Conservation (phyloP, 2,329 filamentous ascomycete species). For the Coniochaeta sp. region DNA sequence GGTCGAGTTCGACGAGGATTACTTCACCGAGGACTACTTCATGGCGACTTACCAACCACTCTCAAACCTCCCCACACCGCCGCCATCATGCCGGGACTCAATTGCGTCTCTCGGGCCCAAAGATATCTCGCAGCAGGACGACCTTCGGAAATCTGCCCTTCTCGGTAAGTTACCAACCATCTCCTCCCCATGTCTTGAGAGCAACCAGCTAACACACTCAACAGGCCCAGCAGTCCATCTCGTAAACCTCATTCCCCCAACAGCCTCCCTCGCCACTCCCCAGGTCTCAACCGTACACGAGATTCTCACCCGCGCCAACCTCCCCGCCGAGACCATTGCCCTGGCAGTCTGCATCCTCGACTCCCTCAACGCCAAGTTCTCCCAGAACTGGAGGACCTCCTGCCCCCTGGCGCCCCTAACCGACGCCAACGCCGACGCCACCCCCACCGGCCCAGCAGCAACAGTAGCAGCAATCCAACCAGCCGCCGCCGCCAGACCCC, state of each 20-base stretch:
- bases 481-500: too few relatives aligned
- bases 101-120: slow-evolving; percentile 36
- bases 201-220: not conserved
- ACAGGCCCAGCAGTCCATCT: slow-evolving; percentile 59
- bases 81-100: slow-evolving; percentile 43
- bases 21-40: slow-evolving; percentile 48
- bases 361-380: slow-evolving; percentile 55
- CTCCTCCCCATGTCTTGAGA: not conserved
- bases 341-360: slow-evolving; percentile 62
- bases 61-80: slow-evolving; percentile 62
- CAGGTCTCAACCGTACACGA: slow-evolving; percentile 54
- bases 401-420: slow-evolving; percentile 40
- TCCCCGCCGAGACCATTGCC: slow-evolving; percentile 56
- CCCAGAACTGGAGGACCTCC: slow-evolving; percentile 52
- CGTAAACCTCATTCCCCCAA: slow-evolving; percentile 58
- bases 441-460: too few relatives aligned
- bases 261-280: slow-evolving; percentile 51
- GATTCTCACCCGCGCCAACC: slow-evolving; percentile 49
- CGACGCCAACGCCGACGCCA: slow-evolving; percentile 35
- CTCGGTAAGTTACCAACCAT: slow-evolving; percentile 26
- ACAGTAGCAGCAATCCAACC: too few relatives aligned
- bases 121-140: slow-evolving; percentile 35
- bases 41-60: slow-evolving; percentile 61
- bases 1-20: slow-evolving; percentile 42
- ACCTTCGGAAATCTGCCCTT: slow-evolving; percentile 32